A percentile compares a stretch with the other conserved stretches of the same genome.
Evolutionary conservation across 192 early-diverging fungal species (phyloP).

Genomic region (Dissophora globulifera): DNA sequence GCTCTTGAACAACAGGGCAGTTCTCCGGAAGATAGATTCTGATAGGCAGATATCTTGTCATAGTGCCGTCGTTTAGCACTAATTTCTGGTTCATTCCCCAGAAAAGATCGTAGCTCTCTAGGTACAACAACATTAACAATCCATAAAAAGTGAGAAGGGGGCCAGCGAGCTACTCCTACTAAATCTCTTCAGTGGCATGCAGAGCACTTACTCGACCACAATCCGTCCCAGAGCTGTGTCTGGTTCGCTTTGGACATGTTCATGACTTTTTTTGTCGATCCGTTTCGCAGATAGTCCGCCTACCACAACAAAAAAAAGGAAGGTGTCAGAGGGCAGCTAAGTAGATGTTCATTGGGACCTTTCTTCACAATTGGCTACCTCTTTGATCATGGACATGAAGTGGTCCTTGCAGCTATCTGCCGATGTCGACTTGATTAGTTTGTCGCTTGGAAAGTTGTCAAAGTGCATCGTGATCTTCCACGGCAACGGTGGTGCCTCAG

Average conservation of each 20-base stretch:
- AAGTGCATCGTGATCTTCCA: slow-evolving; percentile 81
- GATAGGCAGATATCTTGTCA: slow-evolving; percentile 62
- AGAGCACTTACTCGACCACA: slow-evolving; percentile 59
- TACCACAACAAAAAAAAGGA: slow-evolving; percentile 20
- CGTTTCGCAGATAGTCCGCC: slow-evolving; percentile 85
- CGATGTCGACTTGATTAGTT: slow-evolving; percentile 62
- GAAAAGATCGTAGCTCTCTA: slow-evolving; percentile 61
- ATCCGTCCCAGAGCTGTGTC: slow-evolving; percentile 77
- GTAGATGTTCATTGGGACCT: no score
- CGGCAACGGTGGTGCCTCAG: slow-evolving; percentile 56
- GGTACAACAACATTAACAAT: neutral
- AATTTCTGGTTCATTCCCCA: slow-evolving; percentile 71
- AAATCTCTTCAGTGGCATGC: neutral
- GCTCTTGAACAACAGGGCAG: slow-evolving; percentile 69
- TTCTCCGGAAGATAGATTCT: slow-evolving; percentile 66
- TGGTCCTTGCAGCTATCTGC: slow-evolving; percentile 69
- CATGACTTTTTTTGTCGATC: slow-evolving; percentile 86
- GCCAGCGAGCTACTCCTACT: no score
- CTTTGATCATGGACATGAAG: slow-evolving; percentile 90
- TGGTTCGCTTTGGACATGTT: slow-evolving; percentile 83
- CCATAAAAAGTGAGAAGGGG: no score
- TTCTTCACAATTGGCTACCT: no score
- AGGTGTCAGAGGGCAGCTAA: no score
- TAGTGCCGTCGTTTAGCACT: slow-evolving; percentile 51
- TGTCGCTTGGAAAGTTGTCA: slow-evolving; percentile 70